phyloP scores from a whole-genome alignment of 1,284 basidiomycete species.

The Cronartium quercuum region DNA sequence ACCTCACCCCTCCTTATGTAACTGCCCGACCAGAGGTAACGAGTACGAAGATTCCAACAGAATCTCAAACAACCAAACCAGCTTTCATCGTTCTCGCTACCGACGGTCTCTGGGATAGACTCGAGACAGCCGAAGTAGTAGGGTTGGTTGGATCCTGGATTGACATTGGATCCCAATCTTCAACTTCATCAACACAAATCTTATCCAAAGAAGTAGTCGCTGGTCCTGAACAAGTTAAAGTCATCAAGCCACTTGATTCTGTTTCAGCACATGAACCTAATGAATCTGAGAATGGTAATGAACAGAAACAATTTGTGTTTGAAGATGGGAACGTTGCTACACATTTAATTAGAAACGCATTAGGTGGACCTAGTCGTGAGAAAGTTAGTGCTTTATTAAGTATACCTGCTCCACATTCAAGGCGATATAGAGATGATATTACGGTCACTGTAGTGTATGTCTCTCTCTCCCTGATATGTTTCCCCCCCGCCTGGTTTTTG shows the following conservation, averaged over 20 bases:
- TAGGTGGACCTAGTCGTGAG: slow-evolving; percentile 73
- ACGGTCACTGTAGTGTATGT: slow-evolving; percentile 37
- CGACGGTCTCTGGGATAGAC: slow-evolving; percentile 89
- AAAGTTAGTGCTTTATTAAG: slow-evolving; percentile 68
- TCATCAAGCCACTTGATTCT: slow-evolving; percentile 3
- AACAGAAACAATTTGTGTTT: slow-evolving; percentile 54
- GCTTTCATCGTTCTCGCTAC: slow-evolving; percentile 82
- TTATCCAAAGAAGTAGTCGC: slow-evolving; percentile 49
- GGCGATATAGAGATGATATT: slow-evolving; percentile 48
- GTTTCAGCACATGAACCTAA: slow-evolving; percentile 37
- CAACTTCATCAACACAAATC: not conserved
- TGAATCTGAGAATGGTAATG: slow-evolving; percentile 30
- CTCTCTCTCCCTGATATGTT: not conserved
- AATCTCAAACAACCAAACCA: slow-evolving; percentile 43
- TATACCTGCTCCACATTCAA: slow-evolving; percentile 72
- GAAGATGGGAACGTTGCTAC: slow-evolving; percentile 79
- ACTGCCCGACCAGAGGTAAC: slow-evolving; percentile 81
- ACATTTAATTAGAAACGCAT: slow-evolving; percentile 87
- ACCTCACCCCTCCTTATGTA: slow-evolving; percentile 91
- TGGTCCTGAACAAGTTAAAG: slow-evolving; percentile 57
- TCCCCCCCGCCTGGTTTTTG: no score
- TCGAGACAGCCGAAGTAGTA: slow-evolving; percentile 92
- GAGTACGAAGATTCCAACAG: slow-evolving; percentile 48
- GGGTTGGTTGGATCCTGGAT: slow-evolving; percentile 79
- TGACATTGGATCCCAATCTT: slow-evolving; percentile 43